Evolutionary conservation across 352 stramenopile species (phyloP).

Genomic region (Pythium dissimile): DNA sequence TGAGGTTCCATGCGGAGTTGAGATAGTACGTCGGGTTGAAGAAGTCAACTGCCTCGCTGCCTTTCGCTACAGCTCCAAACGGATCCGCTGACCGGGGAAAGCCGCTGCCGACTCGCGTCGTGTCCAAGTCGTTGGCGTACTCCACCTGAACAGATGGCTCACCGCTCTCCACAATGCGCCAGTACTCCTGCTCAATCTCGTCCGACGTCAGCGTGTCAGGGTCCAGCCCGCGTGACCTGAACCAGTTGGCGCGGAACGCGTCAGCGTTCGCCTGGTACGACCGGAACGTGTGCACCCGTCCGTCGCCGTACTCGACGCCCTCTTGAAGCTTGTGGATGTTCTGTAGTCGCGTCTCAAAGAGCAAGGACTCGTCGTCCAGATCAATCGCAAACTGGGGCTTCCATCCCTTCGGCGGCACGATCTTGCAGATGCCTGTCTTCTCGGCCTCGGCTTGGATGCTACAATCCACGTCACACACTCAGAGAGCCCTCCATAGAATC

Average conservation of each 20-base stretch:
- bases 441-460: conserved; percentile 61
- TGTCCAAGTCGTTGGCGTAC: conserved; percentile 91
- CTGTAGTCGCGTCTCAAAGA: conserved; percentile 94
- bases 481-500: conserved; percentile 6
- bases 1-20: conserved; percentile 95
- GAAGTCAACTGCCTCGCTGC: conserved; percentile 50
- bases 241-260: conserved; percentile 55
- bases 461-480: not conserved
- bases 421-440: conserved; percentile 95
- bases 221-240: conserved; percentile 33
- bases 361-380: conserved; percentile 41
- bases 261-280: conserved; percentile 62
- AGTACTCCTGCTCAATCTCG: conserved; percentile 88
- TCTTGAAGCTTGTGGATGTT: conserved; percentile 87
- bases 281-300: conserved; percentile 56
- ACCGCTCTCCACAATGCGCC: conserved; percentile 77
- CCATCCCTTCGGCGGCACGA: conserved; percentile 95
- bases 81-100: conserved; percentile 50
- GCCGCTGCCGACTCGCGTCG: conserved; percentile 68
- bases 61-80: conserved; percentile 20
- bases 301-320: conserved; percentile 62
- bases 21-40: conserved; percentile 65
- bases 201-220: conserved; percentile 41
- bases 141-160: conserved; percentile 56
- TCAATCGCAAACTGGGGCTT: conserved; percentile 76